Conservation (phyloP, 2,329 filamentous ascomycete species). For the Diaporthe longicolla region DNA sequence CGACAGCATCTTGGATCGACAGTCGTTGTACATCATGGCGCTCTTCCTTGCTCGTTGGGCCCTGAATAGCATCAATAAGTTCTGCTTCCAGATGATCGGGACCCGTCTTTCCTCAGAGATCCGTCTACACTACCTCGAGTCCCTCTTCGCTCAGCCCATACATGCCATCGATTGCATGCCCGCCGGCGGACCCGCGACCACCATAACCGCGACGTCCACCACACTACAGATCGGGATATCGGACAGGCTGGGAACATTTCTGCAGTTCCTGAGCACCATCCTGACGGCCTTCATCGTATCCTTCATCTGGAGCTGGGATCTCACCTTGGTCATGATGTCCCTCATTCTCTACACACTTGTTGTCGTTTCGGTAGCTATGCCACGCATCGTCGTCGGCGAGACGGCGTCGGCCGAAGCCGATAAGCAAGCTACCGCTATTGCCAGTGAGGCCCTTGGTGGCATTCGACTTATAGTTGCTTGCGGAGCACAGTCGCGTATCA, state of each 20-base stretch:
- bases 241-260: constrained; percentile 70
- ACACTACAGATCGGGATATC: constrained; percentile 73
- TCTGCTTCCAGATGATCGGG: constrained; percentile 71
- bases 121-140: constrained; percentile 73
- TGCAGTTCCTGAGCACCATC: constrained; percentile 69
- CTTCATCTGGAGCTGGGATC: constrained; percentile 69
- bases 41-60: constrained; percentile 19
- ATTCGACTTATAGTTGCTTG: constrained; percentile 72
- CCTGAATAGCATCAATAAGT: constrained; percentile 45
- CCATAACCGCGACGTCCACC: constrained; percentile 75
- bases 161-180: constrained; percentile 75
- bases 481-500: constrained; percentile 67
- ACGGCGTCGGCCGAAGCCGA: constrained; percentile 63
- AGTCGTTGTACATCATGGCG: constrained; percentile 27
- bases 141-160: constrained; percentile 75
- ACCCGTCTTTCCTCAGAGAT: constrained; percentile 72
- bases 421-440: constrained; percentile 69
- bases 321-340: constrained; percentile 71
- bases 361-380: constrained; percentile 63
- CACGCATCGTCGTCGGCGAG: constrained; percentile 68
- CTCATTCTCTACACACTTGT: constrained; percentile 68
- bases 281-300: constrained; percentile 67
- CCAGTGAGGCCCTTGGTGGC: constrained; percentile 62
- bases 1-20: constrained; percentile 6
- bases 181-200: constrained; percentile 70